phyloP scores from a whole-genome alignment of 176 grass and related monocot genomes.

The Sorghum bicolor region Sorghum_bicolor_NCBIv3 NC_012871.2:18760001-18760500 shows the following conservation, averaged over 20 bases:
- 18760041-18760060: constrained; percentile 88
- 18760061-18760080: constrained; percentile 94
- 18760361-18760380: background rate
- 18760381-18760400: background rate
- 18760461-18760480: background rate
- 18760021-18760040: constrained; percentile 89
- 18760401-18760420: background rate
- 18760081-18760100: constrained; percentile 49
- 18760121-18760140: background rate
- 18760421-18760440: background rate
- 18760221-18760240: constrained; percentile 63
- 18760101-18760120: constrained; percentile 11
- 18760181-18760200: constrained; percentile 64
- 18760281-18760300: background rate
- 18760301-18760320: background rate
- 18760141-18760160: background rate
- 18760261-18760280: background rate
- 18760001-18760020: constrained; percentile 65
- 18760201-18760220: constrained; percentile 66
- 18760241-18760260: constrained; percentile 54
- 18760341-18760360: background rate
- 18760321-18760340: background rate
- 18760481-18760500: background rate
- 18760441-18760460: background rate
- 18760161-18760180: background rate